Evolutionary conservation across 805 yeast genomes (phyloP).

Genomic region (Candida pseudoglaebosa): DNA sequence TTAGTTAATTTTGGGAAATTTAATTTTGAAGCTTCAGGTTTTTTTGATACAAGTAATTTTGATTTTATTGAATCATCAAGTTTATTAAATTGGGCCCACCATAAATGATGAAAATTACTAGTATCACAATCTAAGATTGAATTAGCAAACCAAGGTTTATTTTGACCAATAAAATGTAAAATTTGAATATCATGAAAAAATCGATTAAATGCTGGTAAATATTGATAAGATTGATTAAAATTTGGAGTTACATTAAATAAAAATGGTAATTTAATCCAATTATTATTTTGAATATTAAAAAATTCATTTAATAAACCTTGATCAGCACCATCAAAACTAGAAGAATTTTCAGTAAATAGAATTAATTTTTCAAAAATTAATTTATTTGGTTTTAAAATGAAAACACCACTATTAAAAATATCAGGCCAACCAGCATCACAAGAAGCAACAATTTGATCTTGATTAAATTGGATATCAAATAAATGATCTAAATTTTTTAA

Average conservation of each 20-base stretch:
- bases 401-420: slow-evolving; percentile 27
- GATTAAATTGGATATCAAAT: slow-evolving; percentile 12
- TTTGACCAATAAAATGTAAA: slow-evolving; percentile 30
- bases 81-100: slow-evolving; percentile 28
- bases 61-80: slow-evolving; percentile 14
- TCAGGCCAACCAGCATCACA: slow-evolving; percentile 35
- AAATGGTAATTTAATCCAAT: slow-evolving; percentile 31
- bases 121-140: slow-evolving; percentile 14
- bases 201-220: slow-evolving; percentile 29
- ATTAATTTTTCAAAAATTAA: slow-evolving; percentile 16
- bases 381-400: slow-evolving; percentile 19
- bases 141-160: slow-evolving; percentile 29
- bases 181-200: slow-evolving; percentile 25
- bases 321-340: slow-evolving; percentile 36
- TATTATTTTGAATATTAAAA: slow-evolving; percentile 21
- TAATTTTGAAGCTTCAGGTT: slow-evolving; percentile 21
- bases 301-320: slow-evolving; percentile 34
- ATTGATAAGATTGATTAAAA: slow-evolving; percentile 26
- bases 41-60: slow-evolving; percentile 12
- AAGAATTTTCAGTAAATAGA: slow-evolving; percentile 8
- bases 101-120: slow-evolving; percentile 21
- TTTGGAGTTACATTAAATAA: slow-evolving; percentile 33
- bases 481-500: slow-evolving; percentile 19
- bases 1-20: slow-evolving; percentile 17
- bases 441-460: slow-evolving; percentile 16